Evolutionary conservation across 2,329 filamentous ascomycete species (phyloP).

Genomic region (Verticillium longisporum): DNA sequence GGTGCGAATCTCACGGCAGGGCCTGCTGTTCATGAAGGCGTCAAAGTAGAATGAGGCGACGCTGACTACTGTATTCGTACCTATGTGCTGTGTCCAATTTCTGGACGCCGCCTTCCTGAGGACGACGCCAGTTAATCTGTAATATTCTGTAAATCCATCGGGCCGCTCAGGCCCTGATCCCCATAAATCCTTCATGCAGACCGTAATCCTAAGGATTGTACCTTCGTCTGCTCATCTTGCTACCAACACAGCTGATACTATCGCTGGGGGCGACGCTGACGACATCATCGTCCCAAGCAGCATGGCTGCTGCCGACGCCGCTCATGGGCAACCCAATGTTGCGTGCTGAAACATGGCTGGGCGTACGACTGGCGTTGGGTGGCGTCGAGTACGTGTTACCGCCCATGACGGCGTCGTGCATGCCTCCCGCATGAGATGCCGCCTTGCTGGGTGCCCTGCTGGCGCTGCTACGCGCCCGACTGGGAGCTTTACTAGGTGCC

Average conservation of each 20-base stretch:
- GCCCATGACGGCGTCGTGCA: background rate
- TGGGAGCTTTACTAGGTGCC: constrained; percentile 5
- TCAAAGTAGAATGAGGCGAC: too few species aligned
- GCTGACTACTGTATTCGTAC: too few species aligned
- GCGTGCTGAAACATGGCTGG: constrained; percentile 22
- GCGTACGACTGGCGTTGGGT: constrained; percentile 13
- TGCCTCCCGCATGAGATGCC: background rate
- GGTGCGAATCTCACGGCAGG: too few species aligned
- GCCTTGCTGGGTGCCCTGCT: constrained; percentile 2
- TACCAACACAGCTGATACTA: constrained; percentile 56
- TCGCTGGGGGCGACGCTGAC: constrained; percentile 52
- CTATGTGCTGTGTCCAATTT: too few species aligned
- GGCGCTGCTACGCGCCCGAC: constrained; percentile 2
- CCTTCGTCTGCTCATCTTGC: constrained; percentile 21
- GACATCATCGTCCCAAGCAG: constrained; percentile 38
- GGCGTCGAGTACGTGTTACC: background rate
- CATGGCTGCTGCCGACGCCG: constrained; percentile 30
- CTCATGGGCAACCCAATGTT: constrained; percentile 33
- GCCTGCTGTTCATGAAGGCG: too few species aligned
- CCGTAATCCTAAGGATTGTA: constrained; percentile 8
- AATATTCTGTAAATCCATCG: too few species aligned
- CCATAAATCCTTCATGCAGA: background rate
- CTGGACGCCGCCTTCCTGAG: too few species aligned
- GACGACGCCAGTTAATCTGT: too few species aligned
- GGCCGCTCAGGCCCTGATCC: background rate